Conservation (phyloP, 2,329 filamentous ascomycete genomes). For the Tolypocladium inflatum region DNA sequence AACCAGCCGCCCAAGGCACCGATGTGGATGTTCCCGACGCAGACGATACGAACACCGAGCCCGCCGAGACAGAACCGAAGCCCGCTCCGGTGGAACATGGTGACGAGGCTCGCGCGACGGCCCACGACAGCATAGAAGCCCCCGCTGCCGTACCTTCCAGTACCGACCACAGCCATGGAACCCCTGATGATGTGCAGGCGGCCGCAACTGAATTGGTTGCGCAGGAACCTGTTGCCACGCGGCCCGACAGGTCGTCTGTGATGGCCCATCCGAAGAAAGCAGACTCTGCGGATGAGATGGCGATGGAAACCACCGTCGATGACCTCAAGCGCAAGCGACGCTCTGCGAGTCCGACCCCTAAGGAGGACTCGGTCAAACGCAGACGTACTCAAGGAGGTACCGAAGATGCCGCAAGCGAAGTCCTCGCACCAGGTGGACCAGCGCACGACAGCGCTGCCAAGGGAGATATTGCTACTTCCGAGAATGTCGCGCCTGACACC, state of each 20-base stretch:
- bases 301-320: conserved; percentile 23
- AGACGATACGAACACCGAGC: background rate
- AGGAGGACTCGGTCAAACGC: conserved; percentile 38
- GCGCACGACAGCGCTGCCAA: background rate
- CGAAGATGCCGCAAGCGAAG: conserved; percentile 6
- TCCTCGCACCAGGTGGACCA: background rate
- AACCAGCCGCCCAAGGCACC: background rate
- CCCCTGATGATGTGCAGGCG: background rate
- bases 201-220: background rate
- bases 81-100: background rate
- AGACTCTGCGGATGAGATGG: conserved; percentile 3
- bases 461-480: background rate
- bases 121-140: background rate
- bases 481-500: background rate
- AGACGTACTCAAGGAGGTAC: conserved; percentile 34
- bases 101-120: background rate
- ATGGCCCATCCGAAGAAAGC: background rate
- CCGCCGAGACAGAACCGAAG: background rate
- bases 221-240: background rate
- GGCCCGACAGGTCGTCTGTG: background rate
- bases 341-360: conserved; percentile 51
- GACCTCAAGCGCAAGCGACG: conserved; percentile 58
- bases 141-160: background rate
- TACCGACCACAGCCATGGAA: no score
- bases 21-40: background rate